These are phyloP conservation scores for Punica granatum DNA, from an alignment of 345 rosid genomes.

Conservation along the genomic window DNA sequence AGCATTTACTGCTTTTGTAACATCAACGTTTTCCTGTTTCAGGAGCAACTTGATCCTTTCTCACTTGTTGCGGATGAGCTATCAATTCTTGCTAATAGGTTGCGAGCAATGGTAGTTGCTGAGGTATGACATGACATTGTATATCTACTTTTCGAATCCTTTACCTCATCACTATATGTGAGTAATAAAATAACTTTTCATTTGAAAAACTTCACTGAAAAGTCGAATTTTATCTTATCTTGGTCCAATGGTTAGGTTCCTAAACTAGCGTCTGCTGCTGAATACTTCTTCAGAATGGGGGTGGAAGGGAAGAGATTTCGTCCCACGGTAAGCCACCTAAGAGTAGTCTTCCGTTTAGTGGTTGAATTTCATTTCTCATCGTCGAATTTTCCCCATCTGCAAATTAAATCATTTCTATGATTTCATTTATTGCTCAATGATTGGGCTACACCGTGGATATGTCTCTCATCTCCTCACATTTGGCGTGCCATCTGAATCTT, in stretches of 20 bases:
- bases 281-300: conserved; percentile 85
- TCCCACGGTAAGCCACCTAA: conserved; percentile 56
- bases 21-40: conserved; percentile 16
- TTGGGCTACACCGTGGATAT: too few relatives aligned
- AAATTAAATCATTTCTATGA: too few relatives aligned
- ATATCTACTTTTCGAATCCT: too few relatives aligned
- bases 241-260: conserved; percentile 51
- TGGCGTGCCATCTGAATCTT: neutral
- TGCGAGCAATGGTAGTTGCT: conserved; percentile 82
- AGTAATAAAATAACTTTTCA: too few relatives aligned
- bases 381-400: too few relatives aligned
- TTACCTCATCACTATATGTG: too few relatives aligned
- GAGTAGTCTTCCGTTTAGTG: neutral
- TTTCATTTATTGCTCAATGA: too few relatives aligned
- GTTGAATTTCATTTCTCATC: too few relatives aligned
- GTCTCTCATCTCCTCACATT: neutral
- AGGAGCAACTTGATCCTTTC: conserved; percentile 91
- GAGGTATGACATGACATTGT: conserved; percentile 37
- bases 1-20: neutral
- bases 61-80: conserved; percentile 96
- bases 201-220: too few relatives aligned
- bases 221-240: conserved; percentile 11
- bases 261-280: conserved; percentile 94
- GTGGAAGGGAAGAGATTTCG: conserved; percentile 94
- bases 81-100: conserved; percentile 55